Evolutionary conservation across 257 asterid genomes (phyloP).

Genomic region (Penstemon davidsonii): DNA sequence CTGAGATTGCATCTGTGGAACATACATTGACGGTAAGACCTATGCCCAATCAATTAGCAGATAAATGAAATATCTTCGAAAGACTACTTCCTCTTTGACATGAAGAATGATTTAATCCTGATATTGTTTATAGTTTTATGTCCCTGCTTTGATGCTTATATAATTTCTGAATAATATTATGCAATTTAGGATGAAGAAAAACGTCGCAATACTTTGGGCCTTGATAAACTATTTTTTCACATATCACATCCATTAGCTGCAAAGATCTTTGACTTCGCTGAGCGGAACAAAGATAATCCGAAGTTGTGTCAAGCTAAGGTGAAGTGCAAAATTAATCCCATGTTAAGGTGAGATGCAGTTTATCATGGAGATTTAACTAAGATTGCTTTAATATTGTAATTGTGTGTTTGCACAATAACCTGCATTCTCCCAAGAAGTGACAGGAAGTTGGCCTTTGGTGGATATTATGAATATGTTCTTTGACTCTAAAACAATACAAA

Average conservation of each 20-base stretch:
- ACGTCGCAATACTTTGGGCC: slow-evolving; percentile 49
- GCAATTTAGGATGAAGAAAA: slow-evolving; percentile 58
- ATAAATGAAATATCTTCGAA: not conserved
- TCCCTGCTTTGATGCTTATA: slow-evolving; percentile 6
- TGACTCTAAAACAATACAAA: not conserved
- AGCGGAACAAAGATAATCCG: slow-evolving; percentile 43
- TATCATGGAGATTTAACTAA: not conserved
- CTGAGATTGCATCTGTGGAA: slow-evolving; percentile 57
- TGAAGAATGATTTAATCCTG: slow-evolving; percentile 1
- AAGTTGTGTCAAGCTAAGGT: slow-evolving; percentile 45
- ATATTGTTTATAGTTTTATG: not conserved
- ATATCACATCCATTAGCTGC: slow-evolving; percentile 50
- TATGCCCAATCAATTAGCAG: slow-evolving; percentile 6
- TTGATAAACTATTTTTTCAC: slow-evolving; percentile 51
- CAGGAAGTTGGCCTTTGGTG: not conserved
- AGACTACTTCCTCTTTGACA: not conserved
- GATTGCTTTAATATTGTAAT: not conserved
- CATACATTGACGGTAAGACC: slow-evolving; percentile 53
- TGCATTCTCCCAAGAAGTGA: not conserved
- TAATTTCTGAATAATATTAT: slow-evolving; percentile 27
- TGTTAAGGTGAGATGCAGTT: slow-evolving; percentile 39
- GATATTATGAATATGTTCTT: not conserved
- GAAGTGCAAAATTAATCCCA: slow-evolving; percentile 48
- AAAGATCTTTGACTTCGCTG: slow-evolving; percentile 38
- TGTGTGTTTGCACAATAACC: not conserved